These are phyloP conservation scores for Auricularia cornea DNA, from an alignment of 768 basidiomycete species.

Conservation along the genomic window DNA sequence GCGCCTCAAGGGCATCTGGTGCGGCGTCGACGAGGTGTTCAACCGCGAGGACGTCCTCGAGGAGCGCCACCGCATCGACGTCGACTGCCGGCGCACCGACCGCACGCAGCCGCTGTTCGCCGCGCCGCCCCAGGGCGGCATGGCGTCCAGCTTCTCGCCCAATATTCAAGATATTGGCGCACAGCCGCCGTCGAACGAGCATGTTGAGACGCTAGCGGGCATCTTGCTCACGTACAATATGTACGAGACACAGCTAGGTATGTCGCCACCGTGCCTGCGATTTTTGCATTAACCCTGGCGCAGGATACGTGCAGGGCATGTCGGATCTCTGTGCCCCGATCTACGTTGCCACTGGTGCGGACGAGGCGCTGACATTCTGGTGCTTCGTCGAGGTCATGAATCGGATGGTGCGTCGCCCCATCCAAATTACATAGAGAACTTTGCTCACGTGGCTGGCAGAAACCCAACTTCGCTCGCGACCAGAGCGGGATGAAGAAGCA, in stretches of 20 bases:
- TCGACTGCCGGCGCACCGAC: slow-evolving; percentile 95
- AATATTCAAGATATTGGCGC: slow-evolving; percentile 67
- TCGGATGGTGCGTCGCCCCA: slow-evolving; percentile 62
- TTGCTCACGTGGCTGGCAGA: slow-evolving; percentile 36
- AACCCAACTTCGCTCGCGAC: slow-evolving; percentile 90
- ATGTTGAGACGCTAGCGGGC: slow-evolving; percentile 78
- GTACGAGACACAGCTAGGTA: slow-evolving; percentile 81
- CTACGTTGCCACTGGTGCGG: slow-evolving; percentile 82
- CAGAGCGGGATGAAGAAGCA: slow-evolving; percentile 98
- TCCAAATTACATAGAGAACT: background rate
- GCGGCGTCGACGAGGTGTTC: slow-evolving; percentile 71
- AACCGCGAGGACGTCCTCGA: slow-evolving; percentile 75
- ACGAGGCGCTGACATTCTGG: slow-evolving; percentile 93
- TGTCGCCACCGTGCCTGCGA: slow-evolving; percentile 21
- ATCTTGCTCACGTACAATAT: slow-evolving; percentile 89
- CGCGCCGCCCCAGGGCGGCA: slow-evolving; percentile 41
- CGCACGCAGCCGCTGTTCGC: slow-evolving; percentile 87
- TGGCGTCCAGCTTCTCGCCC: slow-evolving; percentile 67
- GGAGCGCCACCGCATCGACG: slow-evolving; percentile 92
- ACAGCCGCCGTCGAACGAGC: slow-evolving; percentile 83
- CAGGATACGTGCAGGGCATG: slow-evolving; percentile 98
- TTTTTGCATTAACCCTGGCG: slow-evolving; percentile 11
- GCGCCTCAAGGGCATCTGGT: slow-evolving; percentile 72
- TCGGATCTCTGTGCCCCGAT: slow-evolving; percentile 91
- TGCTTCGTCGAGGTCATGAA: slow-evolving; percentile 93